phyloP scores from a whole-genome alignment of 208 protist genomes.

The Porcisia deanei region DNA sequence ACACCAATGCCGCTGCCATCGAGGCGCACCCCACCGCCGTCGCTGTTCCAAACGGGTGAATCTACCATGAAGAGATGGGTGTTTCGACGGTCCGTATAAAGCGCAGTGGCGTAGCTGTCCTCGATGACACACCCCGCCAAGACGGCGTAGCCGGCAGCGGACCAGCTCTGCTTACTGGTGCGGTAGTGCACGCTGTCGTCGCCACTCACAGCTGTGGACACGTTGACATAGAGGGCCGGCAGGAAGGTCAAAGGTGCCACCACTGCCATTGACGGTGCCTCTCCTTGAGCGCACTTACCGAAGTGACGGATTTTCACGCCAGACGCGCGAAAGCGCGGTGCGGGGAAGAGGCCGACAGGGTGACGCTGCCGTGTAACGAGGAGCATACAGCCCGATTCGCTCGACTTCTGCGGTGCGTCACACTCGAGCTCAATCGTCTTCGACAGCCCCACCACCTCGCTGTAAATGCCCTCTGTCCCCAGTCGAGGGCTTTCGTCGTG shows the following conservation, averaged over 20 bases:
- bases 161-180: not conserved
- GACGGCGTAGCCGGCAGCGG: constrained; percentile 9
- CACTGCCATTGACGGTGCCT: not conserved
- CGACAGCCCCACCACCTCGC: constrained; percentile 31
- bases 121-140: constrained; percentile 25
- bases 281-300: constrained; percentile 27
- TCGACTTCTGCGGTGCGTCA: constrained; percentile 10
- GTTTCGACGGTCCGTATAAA: constrained; percentile 28
- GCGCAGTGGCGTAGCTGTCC: constrained; percentile 34
- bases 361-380: constrained; percentile 27
- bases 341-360: constrained; percentile 16
- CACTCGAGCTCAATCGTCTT: constrained; percentile 47
- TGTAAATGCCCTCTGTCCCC: constrained; percentile 6
- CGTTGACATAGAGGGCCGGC: constrained; percentile 38
- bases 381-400: constrained; percentile 16
- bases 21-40: constrained; percentile 38
- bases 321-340: constrained; percentile 28
- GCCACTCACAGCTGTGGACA: not conserved
- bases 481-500: constrained; percentile 3
- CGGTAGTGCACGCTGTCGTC: not conserved
- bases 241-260: constrained; percentile 28
- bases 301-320: constrained; percentile 32
- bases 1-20: constrained; percentile 30
- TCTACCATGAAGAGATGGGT: constrained; percentile 33
- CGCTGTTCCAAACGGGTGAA: constrained; percentile 35